Evolutionary conservation across 352 stramenopile species (phyloP).

Genomic region (Phytophthora brassicae): DNA sequence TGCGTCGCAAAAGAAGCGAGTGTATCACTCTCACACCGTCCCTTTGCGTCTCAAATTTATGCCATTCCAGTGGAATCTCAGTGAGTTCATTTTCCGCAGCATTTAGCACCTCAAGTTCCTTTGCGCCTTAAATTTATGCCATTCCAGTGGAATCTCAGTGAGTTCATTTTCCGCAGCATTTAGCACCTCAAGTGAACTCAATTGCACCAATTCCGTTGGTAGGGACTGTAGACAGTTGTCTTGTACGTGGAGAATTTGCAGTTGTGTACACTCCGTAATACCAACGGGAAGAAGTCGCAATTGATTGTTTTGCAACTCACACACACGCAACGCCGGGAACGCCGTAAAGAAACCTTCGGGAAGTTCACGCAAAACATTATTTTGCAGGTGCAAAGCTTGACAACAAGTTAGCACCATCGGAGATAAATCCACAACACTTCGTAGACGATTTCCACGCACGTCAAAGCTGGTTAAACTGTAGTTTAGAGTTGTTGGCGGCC

Average conservation of each 20-base stretch:
- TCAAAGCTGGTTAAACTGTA: conserved; percentile 30
- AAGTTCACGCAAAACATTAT: conserved; percentile 51
- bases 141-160: conserved; percentile 43
- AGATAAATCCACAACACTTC: conserved; percentile 18
- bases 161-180: conserved; percentile 57
- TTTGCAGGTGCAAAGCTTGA: conserved; percentile 45
- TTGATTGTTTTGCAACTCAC: conserved; percentile 47
- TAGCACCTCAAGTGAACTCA: conserved; percentile 39
- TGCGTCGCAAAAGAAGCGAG: conserved; percentile 47
- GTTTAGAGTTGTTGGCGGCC: conserved; percentile 7
- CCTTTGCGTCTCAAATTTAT: conserved; percentile 38
- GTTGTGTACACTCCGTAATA: conserved; percentile 31
- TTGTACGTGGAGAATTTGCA: conserved; percentile 51
- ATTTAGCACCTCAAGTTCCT: conserved; percentile 39
- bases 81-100: conserved; percentile 49
- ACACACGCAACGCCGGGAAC: conserved; percentile 39
- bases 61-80: conserved; percentile 51
- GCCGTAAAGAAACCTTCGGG: conserved; percentile 40
- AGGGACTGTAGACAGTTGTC: conserved; percentile 47
- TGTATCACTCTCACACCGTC: conserved; percentile 34
- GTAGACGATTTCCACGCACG: conserved; percentile 34
- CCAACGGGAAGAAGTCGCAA: conserved; percentile 35
- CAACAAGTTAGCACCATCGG: conserved; percentile 34
- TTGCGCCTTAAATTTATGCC: conserved; percentile 45
- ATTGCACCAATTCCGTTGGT: conserved; percentile 24